Conservation (phyloP, 139 green algal species). For the Volvox africanus region DNA sequence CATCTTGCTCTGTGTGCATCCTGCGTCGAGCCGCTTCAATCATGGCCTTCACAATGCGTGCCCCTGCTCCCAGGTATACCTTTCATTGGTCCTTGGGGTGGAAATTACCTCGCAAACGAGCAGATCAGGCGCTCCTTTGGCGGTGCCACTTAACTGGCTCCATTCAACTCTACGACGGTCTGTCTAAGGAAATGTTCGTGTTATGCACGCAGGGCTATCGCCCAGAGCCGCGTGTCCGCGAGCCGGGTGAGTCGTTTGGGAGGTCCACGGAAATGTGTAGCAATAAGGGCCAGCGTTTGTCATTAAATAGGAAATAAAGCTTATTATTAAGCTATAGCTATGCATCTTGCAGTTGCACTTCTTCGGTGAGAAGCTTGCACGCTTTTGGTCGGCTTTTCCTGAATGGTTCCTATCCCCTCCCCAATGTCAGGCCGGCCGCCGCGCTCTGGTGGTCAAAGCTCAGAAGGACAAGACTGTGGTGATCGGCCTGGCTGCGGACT, state of each 20-base stretch:
- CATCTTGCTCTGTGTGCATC: slow-evolving; percentile 11
- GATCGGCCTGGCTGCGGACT: slow-evolving; percentile 98
- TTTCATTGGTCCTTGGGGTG: background rate
- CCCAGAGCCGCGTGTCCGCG: slow-evolving; percentile 46
- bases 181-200: background rate
- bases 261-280: too few species aligned
- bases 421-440: slow-evolving; percentile 20
- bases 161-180: background rate
- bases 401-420: background rate
- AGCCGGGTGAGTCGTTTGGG: slow-evolving; percentile 31
- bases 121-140: background rate
- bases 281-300: too few species aligned
- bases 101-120: background rate
- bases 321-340: too few species aligned
- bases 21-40: background rate
- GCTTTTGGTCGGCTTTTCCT: background rate
- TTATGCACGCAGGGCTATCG: slow-evolving; percentile 31
- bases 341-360: too few species aligned
- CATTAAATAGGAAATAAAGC: too few species aligned
- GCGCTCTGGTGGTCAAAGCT: slow-evolving; percentile 63
- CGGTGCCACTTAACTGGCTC: background rate
- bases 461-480: slow-evolving; percentile 86
- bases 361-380: background rate
- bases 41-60: slow-evolving; percentile 46
- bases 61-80: slow-evolving; percentile 32